Conservation (phyloP, 2,329 filamentous ascomycete genomes). For the Penicillium sp. region DNA sequence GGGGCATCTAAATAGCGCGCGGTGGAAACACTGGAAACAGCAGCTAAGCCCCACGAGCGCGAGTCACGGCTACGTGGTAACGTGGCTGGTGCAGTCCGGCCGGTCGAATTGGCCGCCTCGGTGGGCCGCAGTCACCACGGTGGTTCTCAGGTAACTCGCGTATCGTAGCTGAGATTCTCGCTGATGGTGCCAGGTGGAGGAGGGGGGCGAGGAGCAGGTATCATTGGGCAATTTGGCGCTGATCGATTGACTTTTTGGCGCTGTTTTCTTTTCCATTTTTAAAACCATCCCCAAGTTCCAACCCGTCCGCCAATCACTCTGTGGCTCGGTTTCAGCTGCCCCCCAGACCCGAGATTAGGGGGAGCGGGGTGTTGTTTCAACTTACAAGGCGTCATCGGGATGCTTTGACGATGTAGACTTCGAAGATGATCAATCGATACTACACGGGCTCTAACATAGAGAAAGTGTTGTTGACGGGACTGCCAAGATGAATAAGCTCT, state of each 20-base stretch:
- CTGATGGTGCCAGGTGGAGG: not conserved
- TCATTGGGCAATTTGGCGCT: not conserved
- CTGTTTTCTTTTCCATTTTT: not conserved
- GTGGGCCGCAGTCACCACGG: not conserved
- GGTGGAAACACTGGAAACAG: not conserved
- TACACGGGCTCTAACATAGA: not conserved
- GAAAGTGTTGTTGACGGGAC: not conserved
- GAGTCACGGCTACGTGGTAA: not conserved
- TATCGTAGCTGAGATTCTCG: not conserved
- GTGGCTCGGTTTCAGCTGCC: not conserved
- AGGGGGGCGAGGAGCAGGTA: not conserved
- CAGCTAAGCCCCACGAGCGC: not conserved
- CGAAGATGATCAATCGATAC: not conserved
- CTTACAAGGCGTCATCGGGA: not conserved
- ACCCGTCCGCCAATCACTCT: not conserved
- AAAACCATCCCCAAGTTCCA: not conserved
- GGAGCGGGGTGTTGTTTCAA: not conserved
- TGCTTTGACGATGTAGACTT: not conserved
- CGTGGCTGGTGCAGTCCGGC: not conserved
- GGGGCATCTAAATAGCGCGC: not conserved
- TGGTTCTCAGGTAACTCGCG: too few species aligned
- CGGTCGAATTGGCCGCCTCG: not conserved
- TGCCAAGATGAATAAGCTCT: conserved; percentile 1
- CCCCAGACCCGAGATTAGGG: not conserved
- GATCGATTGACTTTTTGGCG: not conserved